Conservation (phyloP, 2,329 filamentous ascomycete genomes). For the Cladosporium sp. region DNA sequence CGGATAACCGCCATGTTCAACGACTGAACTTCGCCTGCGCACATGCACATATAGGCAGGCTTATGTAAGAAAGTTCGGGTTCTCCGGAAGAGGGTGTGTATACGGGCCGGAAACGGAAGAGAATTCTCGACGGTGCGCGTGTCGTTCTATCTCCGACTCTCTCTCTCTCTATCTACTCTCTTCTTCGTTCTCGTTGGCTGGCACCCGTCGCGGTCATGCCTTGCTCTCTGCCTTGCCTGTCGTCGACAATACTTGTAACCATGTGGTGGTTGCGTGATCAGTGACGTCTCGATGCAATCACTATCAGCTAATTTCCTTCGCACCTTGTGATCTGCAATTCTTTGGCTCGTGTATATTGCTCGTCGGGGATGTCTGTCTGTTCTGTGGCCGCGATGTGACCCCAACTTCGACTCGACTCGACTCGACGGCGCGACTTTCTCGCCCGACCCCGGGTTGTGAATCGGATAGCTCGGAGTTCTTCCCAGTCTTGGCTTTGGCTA, state of each 20-base stretch:
- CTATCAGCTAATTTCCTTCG: neutral
- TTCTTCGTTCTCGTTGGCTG: neutral
- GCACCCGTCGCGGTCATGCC: neutral
- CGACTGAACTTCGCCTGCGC: constrained; percentile 50
- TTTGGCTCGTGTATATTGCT: neutral
- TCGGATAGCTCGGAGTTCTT: neutral
- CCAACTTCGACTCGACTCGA: neutral
- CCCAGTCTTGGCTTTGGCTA: neutral
- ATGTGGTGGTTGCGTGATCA: constrained; percentile 1
- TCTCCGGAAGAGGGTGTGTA: neutral
- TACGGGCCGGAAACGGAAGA: constrained; percentile 1
- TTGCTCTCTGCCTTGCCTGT: neutral
- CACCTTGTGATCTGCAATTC: neutral
- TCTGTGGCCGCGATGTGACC: neutral
- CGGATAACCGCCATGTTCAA: constrained; percentile 87
- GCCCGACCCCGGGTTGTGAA: neutral
- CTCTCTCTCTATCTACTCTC: neutral
- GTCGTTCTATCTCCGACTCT: neutral
- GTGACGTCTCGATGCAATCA: neutral
- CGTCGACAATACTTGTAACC: neutral
- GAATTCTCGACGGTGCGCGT: neutral
- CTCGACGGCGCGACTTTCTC: neutral
- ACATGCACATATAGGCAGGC: neutral
- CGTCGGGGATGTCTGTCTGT: neutral
- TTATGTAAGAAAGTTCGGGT: neutral